phyloP scores from a whole-genome alignment of 2,329 filamentous ascomycete species.

The Pseudogymnoascus sp. region DNA sequence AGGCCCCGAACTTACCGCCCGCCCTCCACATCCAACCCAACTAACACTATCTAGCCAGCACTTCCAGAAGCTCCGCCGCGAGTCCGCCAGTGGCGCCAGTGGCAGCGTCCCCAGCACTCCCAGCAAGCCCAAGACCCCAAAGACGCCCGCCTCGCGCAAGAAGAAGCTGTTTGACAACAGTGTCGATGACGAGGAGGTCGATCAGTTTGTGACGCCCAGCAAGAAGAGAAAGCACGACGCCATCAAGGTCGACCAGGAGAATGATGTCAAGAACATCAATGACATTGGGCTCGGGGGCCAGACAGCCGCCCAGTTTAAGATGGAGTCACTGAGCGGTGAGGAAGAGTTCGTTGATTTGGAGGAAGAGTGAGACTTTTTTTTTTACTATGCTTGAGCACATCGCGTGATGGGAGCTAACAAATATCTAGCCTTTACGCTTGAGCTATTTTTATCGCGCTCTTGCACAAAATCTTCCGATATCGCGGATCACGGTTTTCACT shows the following conservation, averaged over 20 bases:
- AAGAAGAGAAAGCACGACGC: constrained; percentile 16
- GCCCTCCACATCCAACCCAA: neutral
- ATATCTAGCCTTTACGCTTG: neutral
- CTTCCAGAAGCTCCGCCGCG: constrained; percentile 25
- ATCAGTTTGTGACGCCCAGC: neutral
- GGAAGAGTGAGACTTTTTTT: neutral
- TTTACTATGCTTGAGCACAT: neutral
- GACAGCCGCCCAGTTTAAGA: constrained; percentile 14
- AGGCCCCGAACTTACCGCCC: neutral
- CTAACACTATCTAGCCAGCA: constrained; percentile 21
- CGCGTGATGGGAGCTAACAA: neutral
- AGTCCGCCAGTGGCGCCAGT: neutral
- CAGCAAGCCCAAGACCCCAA: constrained; percentile 3
- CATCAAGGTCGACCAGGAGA: constrained; percentile 11
- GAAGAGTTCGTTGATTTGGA: neutral
- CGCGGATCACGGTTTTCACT: neutral
- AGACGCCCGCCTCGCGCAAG: neutral
- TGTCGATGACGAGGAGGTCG: constrained; percentile 10
- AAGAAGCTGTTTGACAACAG: neutral
- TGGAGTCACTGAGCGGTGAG: constrained; percentile 1
- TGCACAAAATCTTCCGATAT: neutral
- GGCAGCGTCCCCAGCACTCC: neutral
- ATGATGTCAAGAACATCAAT: neutral
- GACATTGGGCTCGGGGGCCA: neutral
- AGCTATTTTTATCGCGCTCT: neutral